Evolutionary conservation across 2,329 filamentous ascomycete genomes (phyloP), one percentile per base, ranked within the genome.

Genomic region (Botrytis sinoallii): DNA sequence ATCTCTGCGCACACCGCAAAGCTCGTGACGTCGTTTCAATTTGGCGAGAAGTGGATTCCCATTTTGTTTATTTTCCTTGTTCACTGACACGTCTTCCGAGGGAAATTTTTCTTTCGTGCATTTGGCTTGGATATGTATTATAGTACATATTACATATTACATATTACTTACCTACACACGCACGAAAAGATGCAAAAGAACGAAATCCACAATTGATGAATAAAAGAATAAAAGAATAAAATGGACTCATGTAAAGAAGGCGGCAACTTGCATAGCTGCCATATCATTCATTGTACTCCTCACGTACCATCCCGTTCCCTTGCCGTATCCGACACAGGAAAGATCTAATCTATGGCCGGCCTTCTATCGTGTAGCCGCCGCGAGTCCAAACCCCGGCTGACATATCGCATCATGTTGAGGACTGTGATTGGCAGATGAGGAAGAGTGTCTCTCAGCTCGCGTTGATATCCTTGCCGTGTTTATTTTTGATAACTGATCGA

Each of bases 1-100:
- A 25, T 32, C 14, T 16, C 20, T 55, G 32, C 32, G 35, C 65
- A 10, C 52, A 67, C 40, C 14, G 22, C 25, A 48, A 55, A 40
- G 65, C 65, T 68, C 65, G 65, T 68, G 65, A 68, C 46, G 65
- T 68, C 65, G 65, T 68, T 68, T 68, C 16, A 29, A 22, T 55
- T 68, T 68, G 65, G 65, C 65, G 65, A 68, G 65, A 44, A 68
- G 65, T 68, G 65, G 65, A 25, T 57, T 42, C 14, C 65, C 48
- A 35, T 42, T 68, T 68, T 68, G 35, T 67, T 67, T 55, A 68
- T 29, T 68, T 68, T 48, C 20, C 46, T 55, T 55, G 46, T 40
- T 55, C 40, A 18, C 25, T 68, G 65, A 57, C 65, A 68, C 46
- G 46, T 68, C 48, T 57, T 57, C 12, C 46, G 5, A 55, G 32